Evolutionary conservation across 2,329 filamentous ascomycete genomes (phyloP), one percentile per base, ranked within the genome.

Genomic region (Thelonectria olida): DNA sequence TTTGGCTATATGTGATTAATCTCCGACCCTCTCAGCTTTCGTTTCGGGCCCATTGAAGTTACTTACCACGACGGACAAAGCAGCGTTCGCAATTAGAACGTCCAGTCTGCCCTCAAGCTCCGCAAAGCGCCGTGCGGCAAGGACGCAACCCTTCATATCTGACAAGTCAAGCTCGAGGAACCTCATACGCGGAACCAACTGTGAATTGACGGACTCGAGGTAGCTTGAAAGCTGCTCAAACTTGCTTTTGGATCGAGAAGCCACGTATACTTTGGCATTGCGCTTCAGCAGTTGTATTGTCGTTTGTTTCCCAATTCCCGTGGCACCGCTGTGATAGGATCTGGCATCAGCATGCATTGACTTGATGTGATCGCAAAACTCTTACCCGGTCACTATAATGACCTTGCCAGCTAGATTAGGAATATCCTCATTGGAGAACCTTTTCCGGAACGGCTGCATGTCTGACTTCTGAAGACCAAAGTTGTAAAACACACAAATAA

Each of bases 231-330:
- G 8, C 12, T 49, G 25, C 15, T 49, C 25, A 34, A 49, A 49
- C 25, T 49, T 49, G 5, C 15, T 49, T 34, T 19, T 49, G 4
- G 45, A 49, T 34, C 45, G 45, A 34, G 45, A 49, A 8, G 45
- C 45, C 45, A 49, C 45, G 13, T 49, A 49, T 34, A 49, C 45
- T 34, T 34, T 31, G 10, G 45, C 45, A 49, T 49, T 28, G 20
- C 25, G 25, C 25, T 15, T 31, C 25, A 49, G 9, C 9, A 49
- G 45, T n/a, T 49, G 45, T 22, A 19, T 49, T 12, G 31, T 25
- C 28, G 45, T 49, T 49, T 49, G 25, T 19, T 49, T 49, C 23
- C 45, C 45, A 17, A 49, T 49, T 34, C 45, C 45, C 7, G 45
- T 49, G 6, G 45, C 45, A 9, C 45, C 45, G 17, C 45, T 49